Conservation (phyloP, 768 basidiomycete genomes). For the Hysterangium stoloniferum region DNA sequence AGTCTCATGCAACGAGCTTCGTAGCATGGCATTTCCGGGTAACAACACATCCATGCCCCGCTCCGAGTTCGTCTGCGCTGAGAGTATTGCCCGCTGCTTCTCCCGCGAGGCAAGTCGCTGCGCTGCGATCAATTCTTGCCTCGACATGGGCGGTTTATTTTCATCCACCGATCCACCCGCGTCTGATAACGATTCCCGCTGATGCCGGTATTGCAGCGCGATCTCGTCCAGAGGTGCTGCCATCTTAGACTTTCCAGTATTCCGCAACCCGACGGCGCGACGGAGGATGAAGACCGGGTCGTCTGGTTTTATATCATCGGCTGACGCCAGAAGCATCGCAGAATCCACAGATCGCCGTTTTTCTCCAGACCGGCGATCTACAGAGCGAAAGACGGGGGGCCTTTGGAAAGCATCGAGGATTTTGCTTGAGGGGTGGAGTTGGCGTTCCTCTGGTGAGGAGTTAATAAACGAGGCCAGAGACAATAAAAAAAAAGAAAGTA, state of each 20-base stretch:
- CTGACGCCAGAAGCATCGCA: slow-evolving; percentile 54
- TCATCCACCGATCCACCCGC: slow-evolving; percentile 23
- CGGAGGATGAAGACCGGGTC: slow-evolving; percentile 91
- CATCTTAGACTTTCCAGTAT: slow-evolving; percentile 51
- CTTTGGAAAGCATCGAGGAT: slow-evolving; percentile 76
- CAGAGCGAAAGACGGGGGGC: slow-evolving; percentile 62
- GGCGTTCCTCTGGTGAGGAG: slow-evolving; percentile 47
- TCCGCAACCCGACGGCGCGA: slow-evolving; percentile 68
- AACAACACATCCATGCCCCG: slow-evolving; percentile 86
- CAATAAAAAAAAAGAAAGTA: slow-evolving; percentile 10
- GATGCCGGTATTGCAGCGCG: slow-evolving; percentile 51
- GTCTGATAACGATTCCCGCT: slow-evolving; percentile 50
- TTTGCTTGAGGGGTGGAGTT: slow-evolving; percentile 72
- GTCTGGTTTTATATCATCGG: slow-evolving; percentile 68
- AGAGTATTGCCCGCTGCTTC: slow-evolving; percentile 78
- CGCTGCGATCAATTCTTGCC: slow-evolving; percentile 88
- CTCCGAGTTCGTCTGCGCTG: slow-evolving; percentile 74
- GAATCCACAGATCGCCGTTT: slow-evolving; percentile 89
- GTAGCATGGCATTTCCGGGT: slow-evolving; percentile 76
- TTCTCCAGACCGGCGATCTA: slow-evolving; percentile 51
- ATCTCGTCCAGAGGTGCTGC: slow-evolving; percentile 81
- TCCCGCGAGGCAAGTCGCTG: slow-evolving; percentile 83
- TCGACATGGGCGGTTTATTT: slow-evolving; percentile 39
- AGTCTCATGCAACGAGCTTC: slow-evolving; percentile 68
- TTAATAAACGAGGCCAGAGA: slow-evolving; percentile 12